A percentile compares a stretch with the other conserved stretches of the same genome.
Evolutionary conservation across 108 stramenopile species (phyloP).

Genomic region (Parmales sp.): DNA sequence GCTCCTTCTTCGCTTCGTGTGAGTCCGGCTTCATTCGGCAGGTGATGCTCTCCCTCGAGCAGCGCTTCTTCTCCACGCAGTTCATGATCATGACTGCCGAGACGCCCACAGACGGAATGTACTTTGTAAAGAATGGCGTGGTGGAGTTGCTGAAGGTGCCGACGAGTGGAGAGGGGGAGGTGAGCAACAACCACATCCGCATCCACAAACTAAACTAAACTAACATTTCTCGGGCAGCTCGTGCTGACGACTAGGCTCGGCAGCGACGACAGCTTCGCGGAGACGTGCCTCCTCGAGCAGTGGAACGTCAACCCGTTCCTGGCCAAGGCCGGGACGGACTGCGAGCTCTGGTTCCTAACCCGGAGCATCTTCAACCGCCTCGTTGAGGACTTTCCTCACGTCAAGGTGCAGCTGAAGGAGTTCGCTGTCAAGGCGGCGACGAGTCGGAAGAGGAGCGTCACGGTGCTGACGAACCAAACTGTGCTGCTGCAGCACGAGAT

Average conservation of each 20-base stretch:
- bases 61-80: slow-evolving; percentile 23
- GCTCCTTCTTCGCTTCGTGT: slow-evolving; percentile 27
- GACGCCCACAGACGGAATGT: slow-evolving; percentile 29
- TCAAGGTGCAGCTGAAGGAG: slow-evolving; percentile 17
- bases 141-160: slow-evolving; percentile 27
- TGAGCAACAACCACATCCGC: not conserved
- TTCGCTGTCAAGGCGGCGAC: not conserved
- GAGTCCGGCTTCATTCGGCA: slow-evolving; percentile 29
- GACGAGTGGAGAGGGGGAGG: not conserved
- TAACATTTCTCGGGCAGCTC: too few species aligned
- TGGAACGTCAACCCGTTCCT: slow-evolving; percentile 35
- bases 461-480: slow-evolving; percentile 6
- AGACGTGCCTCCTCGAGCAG: slow-evolving; percentile 28
- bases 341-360: slow-evolving; percentile 36
- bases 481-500: not conserved
- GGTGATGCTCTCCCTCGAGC: slow-evolving; percentile 33
- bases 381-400: slow-evolving; percentile 27
- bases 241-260: slow-evolving; percentile 14
- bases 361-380: slow-evolving; percentile 25
- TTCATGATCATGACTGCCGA: slow-evolving; percentile 22
- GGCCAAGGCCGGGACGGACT: slow-evolving; percentile 31
- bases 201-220: too few species aligned
- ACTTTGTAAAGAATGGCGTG: slow-evolving; percentile 39
- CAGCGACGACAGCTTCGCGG: slow-evolving; percentile 33
- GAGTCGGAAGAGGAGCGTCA: slow-evolving; percentile 14